Percentiles rank a stretch among this genome's conserved stretches.
Evolutionary conservation across 768 basidiomycete genomes (phyloP).

Genomic region (Mycena floridula): DNA sequence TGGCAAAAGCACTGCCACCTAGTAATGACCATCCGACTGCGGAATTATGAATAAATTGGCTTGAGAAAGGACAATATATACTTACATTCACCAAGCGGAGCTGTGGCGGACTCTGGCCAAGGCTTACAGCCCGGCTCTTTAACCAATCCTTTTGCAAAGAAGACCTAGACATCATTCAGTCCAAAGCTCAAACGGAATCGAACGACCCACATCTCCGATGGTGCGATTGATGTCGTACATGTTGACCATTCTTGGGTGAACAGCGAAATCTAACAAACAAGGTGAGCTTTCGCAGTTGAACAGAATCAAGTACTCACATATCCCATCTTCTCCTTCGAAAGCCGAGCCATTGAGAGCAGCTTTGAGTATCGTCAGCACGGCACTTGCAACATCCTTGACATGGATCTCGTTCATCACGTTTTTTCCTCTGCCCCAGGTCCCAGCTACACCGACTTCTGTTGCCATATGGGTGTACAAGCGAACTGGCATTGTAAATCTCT

Average conservation of each 20-base stretch:
- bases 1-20: conserved; percentile 31
- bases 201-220: background rate
- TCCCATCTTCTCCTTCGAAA: conserved; percentile 33
- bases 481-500: conserved; percentile 30
- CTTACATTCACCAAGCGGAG: background rate
- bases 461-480: conserved; percentile 28
- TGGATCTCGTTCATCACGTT: conserved; percentile 33
- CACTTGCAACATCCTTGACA: conserved; percentile 32
- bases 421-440: conserved; percentile 36
- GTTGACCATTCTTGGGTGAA: conserved; percentile 21
- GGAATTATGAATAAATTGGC: no score
- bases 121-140: conserved; percentile 30
- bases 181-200: no score
- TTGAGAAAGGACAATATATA: no score
- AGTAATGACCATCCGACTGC: conserved; percentile 36
- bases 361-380: conserved; percentile 28
- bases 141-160: conserved; percentile 12
- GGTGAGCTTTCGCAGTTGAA: background rate
- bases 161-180: no score
- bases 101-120: background rate
- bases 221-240: conserved; percentile 17
- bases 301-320: conserved; percentile 24
- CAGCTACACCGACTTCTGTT: conserved; percentile 25
- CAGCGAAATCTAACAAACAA: conserved; percentile 26
- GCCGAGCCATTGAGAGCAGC: conserved; percentile 34